A percentile compares a stretch with the other conserved stretches of the same genome.
Conservation (phyloP, 768 basidiomycete genomes). For the Panellus pusillus region DNA sequence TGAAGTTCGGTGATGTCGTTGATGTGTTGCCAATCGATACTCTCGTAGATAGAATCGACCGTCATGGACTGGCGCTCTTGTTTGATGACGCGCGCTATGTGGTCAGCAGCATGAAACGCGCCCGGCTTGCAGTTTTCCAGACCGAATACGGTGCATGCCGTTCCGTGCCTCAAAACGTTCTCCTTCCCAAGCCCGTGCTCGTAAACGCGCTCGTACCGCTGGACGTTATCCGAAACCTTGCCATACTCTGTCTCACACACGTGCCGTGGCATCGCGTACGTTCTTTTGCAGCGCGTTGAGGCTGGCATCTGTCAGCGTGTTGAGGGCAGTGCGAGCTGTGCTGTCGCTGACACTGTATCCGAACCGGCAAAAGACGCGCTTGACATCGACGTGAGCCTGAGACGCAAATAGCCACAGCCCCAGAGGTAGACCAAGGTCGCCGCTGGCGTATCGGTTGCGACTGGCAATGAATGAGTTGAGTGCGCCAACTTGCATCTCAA, state of each 20-base stretch:
- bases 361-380: no score
- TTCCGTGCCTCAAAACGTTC: background rate
- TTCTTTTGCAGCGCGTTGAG: no score
- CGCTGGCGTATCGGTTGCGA: constrained; percentile 22
- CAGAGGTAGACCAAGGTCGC: constrained; percentile 19
- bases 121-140: background rate
- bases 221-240: background rate
- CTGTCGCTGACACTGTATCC: background rate
- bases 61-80: background rate
- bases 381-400: no score
- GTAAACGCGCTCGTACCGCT: background rate
- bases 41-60: background rate
- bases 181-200: background rate
- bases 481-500: constrained; percentile 23
- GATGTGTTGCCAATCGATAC: background rate
- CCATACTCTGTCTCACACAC: background rate
- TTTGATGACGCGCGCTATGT: background rate
- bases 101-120: background rate
- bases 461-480: constrained; percentile 23
- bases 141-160: background rate
- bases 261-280: background rate
- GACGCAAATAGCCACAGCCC: constrained; percentile 24
- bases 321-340: background rate
- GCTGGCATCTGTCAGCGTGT: background rate
- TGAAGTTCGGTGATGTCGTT: background rate